Evolutionary conservation across 805 yeast species (phyloP), one percentile per base, ranked within the genome.

Genomic region (Wickerhamomyces pijperi): DNA sequence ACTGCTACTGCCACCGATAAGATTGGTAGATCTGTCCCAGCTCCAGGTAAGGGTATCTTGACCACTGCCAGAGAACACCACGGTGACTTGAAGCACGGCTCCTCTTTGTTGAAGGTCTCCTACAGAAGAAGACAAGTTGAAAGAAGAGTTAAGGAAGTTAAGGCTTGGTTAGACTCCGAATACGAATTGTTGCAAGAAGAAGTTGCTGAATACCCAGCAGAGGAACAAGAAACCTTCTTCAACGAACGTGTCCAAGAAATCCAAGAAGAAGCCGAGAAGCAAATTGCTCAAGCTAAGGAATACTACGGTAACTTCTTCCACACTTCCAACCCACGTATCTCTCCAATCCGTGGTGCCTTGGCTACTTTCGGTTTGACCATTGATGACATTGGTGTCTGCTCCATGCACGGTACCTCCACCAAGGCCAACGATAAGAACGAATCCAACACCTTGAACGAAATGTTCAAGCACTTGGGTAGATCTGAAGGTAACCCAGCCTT

Each of bases 371-470:
- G 88, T 56, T 76, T 92, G 56, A 80, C 95, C 38, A 71, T 94
- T 58, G 99, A 92, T 62, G 99, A 92, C 58, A 70, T 92, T 58
- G 95, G 83, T 37, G 97, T 88, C 53, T 92, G 96, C 39, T 88
- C 97, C 9, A 87, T 92, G 94, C 99, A 92, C 60, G 99, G 99
- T 69, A 92, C 99, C 19, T 90, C 97, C 16, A 92, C 99, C 45
- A 81, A 78, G 70, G 99, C 99, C 45, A 92, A 92, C 61, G 99
- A 92, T 62, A 92, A 92, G 84, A 92, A 94, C 63, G 99, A 92
- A 72, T 77, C 95, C 44, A 81, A 82, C 43, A 84, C 97, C 32
- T 72, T 94, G 61, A 81, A 92, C 63, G 67, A 72, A 54, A 92
- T 94, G 97, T 82, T 94, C 79, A 67, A 72, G 57, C 98, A 92